phyloP scores from a whole-genome alignment of 225 moss, liverwort and hornwort genomes.

The Marchantia polymorpha region DNA sequence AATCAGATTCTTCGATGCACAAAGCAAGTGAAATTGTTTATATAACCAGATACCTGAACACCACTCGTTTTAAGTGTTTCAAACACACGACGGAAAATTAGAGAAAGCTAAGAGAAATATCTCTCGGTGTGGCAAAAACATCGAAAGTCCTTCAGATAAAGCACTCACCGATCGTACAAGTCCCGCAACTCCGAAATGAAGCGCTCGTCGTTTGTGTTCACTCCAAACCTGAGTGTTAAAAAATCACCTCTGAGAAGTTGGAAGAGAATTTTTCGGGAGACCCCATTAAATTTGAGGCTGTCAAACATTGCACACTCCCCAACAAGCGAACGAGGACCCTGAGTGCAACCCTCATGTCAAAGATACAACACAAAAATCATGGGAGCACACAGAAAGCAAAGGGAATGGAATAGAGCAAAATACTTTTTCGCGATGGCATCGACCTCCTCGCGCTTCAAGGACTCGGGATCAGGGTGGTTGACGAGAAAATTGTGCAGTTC shows the following conservation, averaged over 20 bases:
- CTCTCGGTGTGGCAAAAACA: too few relatives aligned
- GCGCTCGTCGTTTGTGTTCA: conserved; percentile 78
- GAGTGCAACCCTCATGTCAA: background rate
- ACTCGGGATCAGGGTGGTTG: conserved; percentile 63
- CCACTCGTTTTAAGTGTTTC: too few relatives aligned
- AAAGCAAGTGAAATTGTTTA: too few relatives aligned
- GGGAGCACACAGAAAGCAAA: background rate
- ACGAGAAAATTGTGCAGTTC: conserved; percentile 79
- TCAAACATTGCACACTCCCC: too few relatives aligned
- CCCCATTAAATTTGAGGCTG: too few relatives aligned
- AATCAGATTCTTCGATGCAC: too few relatives aligned
- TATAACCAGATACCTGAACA: too few relatives aligned
- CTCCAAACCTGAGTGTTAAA: conserved; percentile 59
- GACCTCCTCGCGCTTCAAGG: conserved; percentile 57
- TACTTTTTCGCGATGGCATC: conserved; percentile 71
- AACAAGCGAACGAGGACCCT: too few relatives aligned
- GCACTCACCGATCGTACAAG: conserved; percentile 60
- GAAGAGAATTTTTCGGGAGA: too few relatives aligned
- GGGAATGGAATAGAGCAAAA: background rate
- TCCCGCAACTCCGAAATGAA: conserved; percentile 84
- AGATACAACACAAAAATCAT: too few relatives aligned
- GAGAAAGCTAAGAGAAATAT: too few relatives aligned
- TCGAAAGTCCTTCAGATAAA: background rate
- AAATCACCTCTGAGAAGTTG: background rate
- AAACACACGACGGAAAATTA: too few relatives aligned